phyloP scores from a whole-genome alignment of 2,329 filamentous ascomycete species.

The Cephalotrichum gorgonifer region DNA sequence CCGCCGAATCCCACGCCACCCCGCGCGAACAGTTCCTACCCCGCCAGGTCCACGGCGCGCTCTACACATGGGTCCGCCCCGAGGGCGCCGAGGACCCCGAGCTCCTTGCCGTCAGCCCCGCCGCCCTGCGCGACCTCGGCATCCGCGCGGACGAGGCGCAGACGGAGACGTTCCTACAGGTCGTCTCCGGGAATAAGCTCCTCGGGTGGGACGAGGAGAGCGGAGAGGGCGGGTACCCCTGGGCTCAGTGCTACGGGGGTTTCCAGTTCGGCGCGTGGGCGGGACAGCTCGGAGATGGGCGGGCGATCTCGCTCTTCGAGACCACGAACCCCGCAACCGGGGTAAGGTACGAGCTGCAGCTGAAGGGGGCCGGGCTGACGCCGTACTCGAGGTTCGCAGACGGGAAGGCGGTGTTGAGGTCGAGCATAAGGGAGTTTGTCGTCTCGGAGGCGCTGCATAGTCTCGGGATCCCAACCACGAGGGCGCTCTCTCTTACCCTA shows the following conservation, averaged over 20 bases:
- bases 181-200: constrained; percentile 74
- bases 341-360: constrained; percentile 77
- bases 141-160: constrained; percentile 58
- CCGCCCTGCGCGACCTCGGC: constrained; percentile 72
- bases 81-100: constrained; percentile 63
- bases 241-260: constrained; percentile 97
- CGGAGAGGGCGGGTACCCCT: constrained; percentile 71
- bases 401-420: constrained; percentile 84
- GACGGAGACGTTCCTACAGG: constrained; percentile 63
- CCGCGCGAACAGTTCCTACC: constrained; percentile 68
- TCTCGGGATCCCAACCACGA: constrained; percentile 73
- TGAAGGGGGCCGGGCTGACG: constrained; percentile 88
- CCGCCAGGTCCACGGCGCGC: constrained; percentile 71
- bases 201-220: constrained; percentile 65
- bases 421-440: constrained; percentile 87
- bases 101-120: constrained; percentile 68
- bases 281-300: constrained; percentile 86
- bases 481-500: constrained; percentile 73
- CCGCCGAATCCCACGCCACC: constrained; percentile 69
- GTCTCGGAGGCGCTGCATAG: constrained; percentile 85
- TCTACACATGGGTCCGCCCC: constrained; percentile 87
- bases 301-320: constrained; percentile 92
- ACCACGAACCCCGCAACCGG: constrained; percentile 62
- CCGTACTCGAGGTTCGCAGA: constrained; percentile 96
- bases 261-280: constrained; percentile 80